phyloP scores from a whole-genome alignment of 441 rosid species.

The Adansonia rubrostipa region DNA sequence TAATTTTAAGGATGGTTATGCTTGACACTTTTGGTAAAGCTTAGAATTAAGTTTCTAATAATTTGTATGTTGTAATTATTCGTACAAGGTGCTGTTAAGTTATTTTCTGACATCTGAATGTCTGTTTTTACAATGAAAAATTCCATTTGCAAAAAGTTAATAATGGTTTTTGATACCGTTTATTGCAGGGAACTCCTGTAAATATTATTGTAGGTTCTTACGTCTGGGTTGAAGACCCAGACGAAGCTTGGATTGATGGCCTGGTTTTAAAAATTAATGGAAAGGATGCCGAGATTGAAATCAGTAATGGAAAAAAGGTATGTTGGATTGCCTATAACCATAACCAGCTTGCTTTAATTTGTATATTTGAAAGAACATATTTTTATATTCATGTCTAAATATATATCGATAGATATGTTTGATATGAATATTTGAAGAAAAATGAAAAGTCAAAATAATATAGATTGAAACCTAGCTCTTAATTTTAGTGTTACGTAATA shows the following conservation, averaged over 20 bases:
- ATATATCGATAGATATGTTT: background rate
- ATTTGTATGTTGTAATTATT: no score
- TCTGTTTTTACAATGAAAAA: background rate
- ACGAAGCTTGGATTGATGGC: conserved; percentile 83
- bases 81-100: background rate
- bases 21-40: background rate
- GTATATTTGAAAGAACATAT: background rate
- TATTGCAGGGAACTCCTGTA: conserved; percentile 76
- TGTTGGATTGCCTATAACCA: conserved; percentile 9
- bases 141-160: conserved; percentile 19
- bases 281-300: conserved; percentile 53
- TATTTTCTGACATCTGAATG: background rate
- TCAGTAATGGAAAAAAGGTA: conserved; percentile 69
- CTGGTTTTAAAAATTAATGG: conserved; percentile 70
- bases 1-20: no score
- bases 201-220: conserved; percentile 89
- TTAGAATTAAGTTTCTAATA: background rate
- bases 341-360: background rate
- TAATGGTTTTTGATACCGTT: conserved; percentile 21
- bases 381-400: background rate
- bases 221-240: conserved; percentile 88
- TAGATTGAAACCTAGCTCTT: background rate
- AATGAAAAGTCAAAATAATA: background rate
- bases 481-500: background rate
- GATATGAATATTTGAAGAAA: background rate